phyloP scores from a whole-genome alignment of 108 stramenopile species.

The Cyclotella baltica region DNA sequence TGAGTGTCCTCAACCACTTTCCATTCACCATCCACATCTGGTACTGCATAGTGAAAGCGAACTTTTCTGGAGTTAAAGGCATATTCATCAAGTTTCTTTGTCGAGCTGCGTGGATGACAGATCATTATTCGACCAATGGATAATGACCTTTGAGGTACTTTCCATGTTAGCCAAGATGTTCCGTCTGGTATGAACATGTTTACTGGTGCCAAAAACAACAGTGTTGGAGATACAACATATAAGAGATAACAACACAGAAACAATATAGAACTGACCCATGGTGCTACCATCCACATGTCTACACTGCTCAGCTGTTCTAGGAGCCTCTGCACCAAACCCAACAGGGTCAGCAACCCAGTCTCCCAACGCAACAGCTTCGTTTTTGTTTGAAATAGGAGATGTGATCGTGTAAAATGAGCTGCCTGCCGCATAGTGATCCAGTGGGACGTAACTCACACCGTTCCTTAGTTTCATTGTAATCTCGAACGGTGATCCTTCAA shows the following conservation, averaged over 20 bases:
- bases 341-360: constrained; percentile 22
- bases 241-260: too few species aligned
- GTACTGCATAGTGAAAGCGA: constrained; percentile 22
- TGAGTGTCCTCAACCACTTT: constrained; percentile 20
- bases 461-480: constrained; percentile 2
- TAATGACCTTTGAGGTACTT: constrained; percentile 2
- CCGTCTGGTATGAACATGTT: background rate
- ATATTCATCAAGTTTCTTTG: background rate
- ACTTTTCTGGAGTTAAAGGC: constrained; percentile 6
- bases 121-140: constrained; percentile 23
- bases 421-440: background rate
- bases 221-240: too few species aligned
- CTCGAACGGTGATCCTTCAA: constrained; percentile 21
- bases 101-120: constrained; percentile 9
- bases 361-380: constrained; percentile 21
- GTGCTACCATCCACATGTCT: constrained; percentile 26
- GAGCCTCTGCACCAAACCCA: constrained; percentile 20
- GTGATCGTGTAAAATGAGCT: constrained; percentile 3
- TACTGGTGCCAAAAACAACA: too few species aligned
- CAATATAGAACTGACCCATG: background rate
- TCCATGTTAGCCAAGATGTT: constrained; percentile 13
- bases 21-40: background rate
- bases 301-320: constrained; percentile 19
- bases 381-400: constrained; percentile 1
- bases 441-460: constrained; percentile 13